Conservation (phyloP, 148 eudicot genomes). For the Diospyros lotus region DNA sequence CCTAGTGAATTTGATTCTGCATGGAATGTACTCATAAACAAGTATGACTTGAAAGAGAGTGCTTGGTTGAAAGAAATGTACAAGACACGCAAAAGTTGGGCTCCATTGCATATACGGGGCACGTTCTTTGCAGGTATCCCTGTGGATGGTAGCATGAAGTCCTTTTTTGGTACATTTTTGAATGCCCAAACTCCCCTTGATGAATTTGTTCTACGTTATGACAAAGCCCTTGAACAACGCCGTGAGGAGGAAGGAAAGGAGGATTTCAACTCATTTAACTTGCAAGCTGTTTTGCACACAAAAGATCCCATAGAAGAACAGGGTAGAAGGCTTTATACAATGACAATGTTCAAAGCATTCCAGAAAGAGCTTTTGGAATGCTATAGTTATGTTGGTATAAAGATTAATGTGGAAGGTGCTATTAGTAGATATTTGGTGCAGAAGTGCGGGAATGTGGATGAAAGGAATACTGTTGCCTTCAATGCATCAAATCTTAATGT, state of each 20-base stretch:
- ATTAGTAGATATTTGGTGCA: slow-evolving; percentile 49
- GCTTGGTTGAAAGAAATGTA: slow-evolving; percentile 53
- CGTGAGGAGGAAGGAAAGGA: slow-evolving; percentile 54
- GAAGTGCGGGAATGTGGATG: slow-evolving; percentile 45
- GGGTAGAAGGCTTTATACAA: slow-evolving; percentile 44
- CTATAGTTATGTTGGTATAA: slow-evolving; percentile 41
- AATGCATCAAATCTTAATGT: slow-evolving; percentile 50
- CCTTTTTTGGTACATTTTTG: slow-evolving; percentile 34
- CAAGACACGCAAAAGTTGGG: slow-evolving; percentile 52
- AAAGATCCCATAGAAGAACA: slow-evolving; percentile 62
- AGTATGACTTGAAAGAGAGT: slow-evolving; percentile 40
- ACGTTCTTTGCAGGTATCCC: slow-evolving; percentile 58
- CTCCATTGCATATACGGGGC: slow-evolving; percentile 38
- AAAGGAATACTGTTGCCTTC: slow-evolving; percentile 56
- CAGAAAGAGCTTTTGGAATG: slow-evolving; percentile 58
- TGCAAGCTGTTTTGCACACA: slow-evolving; percentile 43
- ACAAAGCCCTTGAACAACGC: slow-evolving; percentile 44
- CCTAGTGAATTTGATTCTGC: slow-evolving; percentile 51
- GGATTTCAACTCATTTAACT: slow-evolving; percentile 48
- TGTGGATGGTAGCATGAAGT: slow-evolving; percentile 41
- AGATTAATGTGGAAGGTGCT: slow-evolving; percentile 51
- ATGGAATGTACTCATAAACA: slow-evolving; percentile 43
- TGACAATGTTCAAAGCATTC: slow-evolving; percentile 39
- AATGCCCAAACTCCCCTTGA: slow-evolving; percentile 37
- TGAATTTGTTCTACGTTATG: slow-evolving; percentile 43